Base-by-base conservation (phyloP, 495 filamentous ascomycete species). In the Tuber borchii region DNA sequence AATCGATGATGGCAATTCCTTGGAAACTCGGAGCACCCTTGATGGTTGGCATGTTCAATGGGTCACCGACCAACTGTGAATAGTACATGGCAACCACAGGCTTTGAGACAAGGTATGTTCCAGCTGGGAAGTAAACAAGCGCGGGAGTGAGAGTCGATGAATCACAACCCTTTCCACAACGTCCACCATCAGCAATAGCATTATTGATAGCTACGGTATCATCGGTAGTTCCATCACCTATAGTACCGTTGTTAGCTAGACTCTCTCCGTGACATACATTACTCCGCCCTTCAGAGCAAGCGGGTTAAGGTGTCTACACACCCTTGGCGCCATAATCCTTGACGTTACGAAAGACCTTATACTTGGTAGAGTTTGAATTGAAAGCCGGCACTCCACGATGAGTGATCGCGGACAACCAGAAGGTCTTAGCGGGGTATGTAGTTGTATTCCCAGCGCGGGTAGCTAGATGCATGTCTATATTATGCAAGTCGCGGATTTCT, bases 1-100 rank as follows among this genome's bases (percentile, higher is more conserved):
- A 86, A 80, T 97, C 94, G 80, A 99, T 93, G 37, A 99, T 87
- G 31, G 90, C 95, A 84, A 97, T 97, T 77, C 95, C 95, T 6
- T 85, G 69, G 82, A 98, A 98, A 76, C 83, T 83, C 12, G 90
- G 81, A 1, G 89, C 83, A 1, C 91, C 95, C 86, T 94, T 93
- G 83, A 98, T 86, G 0, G 90, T 91, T 1, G 95, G 95, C 5
- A 90, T 82, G 73, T 88, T 85, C 68, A 87, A 81, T 69, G 86
- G 86, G 85, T 98, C 93, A 73, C 93, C 93, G 6, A 94, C 87
- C 56, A 95, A 86, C 81, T 95, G 92, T 31, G 92, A 92, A 83
- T 93, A 92, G 85, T 94, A 95, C 77, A 88, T 90, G 81, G 92
- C 89, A 19, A 90, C 81, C 75, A 95, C 88, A 3, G 91, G 90